These are phyloP conservation scores for Effrenium voratum DNA, from an alignment of 73 alveolate species.

Conservation along the genomic window DNA sequence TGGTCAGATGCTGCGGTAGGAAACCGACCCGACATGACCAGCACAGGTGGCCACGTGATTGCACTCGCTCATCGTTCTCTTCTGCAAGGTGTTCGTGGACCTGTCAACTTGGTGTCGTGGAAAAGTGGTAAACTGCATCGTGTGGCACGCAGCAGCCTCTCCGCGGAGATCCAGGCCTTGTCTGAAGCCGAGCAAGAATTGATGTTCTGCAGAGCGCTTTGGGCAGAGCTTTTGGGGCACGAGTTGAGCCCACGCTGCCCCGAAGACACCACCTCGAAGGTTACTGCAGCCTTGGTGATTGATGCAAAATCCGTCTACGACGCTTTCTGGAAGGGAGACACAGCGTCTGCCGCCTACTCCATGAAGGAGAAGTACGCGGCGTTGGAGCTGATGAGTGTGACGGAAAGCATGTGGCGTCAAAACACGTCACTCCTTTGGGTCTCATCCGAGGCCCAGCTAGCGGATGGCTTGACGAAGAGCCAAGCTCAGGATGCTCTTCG, in stretches of 20 bases:
- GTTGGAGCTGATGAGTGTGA: not conserved
- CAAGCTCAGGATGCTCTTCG: not conserved
- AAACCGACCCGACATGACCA: not conserved
- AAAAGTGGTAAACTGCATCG: not conserved
- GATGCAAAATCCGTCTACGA: constrained; percentile 35
- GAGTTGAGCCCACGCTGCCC: not conserved
- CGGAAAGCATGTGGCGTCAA: not conserved
- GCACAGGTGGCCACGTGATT: not conserved
- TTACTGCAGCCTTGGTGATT: not conserved
- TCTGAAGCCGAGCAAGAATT: constrained; percentile 30
- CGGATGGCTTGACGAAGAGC: constrained; percentile 40
- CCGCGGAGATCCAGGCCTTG: constrained; percentile 7
- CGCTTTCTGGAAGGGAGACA: not conserved
- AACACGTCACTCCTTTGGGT: not conserved
- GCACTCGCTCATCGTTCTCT: not conserved
- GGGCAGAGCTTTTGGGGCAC: constrained; percentile 16
- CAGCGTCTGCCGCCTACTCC: not conserved
- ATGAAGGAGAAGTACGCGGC: constrained; percentile 70
- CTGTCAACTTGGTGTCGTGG: constrained; percentile 4
- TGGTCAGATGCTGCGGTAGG: constrained; percentile 31
- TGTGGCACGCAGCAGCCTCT: not conserved
- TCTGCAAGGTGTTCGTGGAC: not conserved
- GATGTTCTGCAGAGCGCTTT: not conserved
- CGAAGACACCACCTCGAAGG: not conserved
- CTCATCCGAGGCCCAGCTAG: not conserved